phyloP scores from a whole-genome alignment of 305 asterid species.

The Rubia peregrina region DNA sequence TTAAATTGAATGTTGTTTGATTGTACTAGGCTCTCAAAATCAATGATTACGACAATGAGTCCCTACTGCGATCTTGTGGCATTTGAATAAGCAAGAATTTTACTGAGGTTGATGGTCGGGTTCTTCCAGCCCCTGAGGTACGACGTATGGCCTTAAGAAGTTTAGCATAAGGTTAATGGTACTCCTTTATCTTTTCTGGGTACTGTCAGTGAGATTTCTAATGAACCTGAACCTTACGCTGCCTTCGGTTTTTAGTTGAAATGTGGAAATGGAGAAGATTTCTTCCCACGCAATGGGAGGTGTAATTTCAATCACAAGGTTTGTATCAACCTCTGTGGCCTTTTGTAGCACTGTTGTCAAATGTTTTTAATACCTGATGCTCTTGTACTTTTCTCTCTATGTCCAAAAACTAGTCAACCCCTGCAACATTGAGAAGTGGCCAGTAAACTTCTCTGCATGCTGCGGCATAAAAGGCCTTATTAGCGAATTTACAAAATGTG shows the following conservation, averaged over 20 bases:
- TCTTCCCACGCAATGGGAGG: constrained; percentile 49
- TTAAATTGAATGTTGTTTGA: neutral
- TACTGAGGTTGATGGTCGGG: constrained; percentile 74
- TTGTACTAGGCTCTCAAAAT: constrained; percentile 54
- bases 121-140: constrained; percentile 67
- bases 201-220: neutral
- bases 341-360: neutral
- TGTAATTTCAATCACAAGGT: constrained; percentile 69
- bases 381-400: neutral
- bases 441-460: constrained; percentile 62
- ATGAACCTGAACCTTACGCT: constrained; percentile 1
- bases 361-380: neutral
- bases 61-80: constrained; percentile 59
- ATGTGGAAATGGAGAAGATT: constrained; percentile 52
- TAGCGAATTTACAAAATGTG: constrained; percentile 38
- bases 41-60: constrained; percentile 59
- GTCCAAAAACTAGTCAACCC: constrained; percentile 56
- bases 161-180: neutral
- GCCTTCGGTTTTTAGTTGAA: constrained; percentile 35
- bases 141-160: neutral
- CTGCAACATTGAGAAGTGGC: constrained; percentile 48
- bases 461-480: constrained; percentile 37
- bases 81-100: constrained; percentile 47
- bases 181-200: neutral
- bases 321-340: neutral